Evolutionary conservation across 163 green algal species (phyloP).

Genomic region (Scenedesmus sp.): DNA sequence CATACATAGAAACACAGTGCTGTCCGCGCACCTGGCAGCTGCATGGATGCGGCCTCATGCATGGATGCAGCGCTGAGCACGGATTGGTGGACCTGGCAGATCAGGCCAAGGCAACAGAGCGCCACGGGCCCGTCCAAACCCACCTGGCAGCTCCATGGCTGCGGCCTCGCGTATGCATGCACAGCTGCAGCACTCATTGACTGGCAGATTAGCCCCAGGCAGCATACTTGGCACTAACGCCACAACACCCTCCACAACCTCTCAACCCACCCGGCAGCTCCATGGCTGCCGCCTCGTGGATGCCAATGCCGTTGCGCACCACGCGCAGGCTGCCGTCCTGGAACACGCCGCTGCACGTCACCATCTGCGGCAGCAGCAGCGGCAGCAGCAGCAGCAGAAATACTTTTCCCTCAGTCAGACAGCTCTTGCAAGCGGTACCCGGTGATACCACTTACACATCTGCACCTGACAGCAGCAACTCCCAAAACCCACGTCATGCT

Average conservation of each 20-base stretch:
- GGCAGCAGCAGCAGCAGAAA: not conserved
- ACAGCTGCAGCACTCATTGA: not conserved
- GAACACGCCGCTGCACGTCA: slow-evolving; percentile 90
- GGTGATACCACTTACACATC: too few species aligned
- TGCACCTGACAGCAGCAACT: too few species aligned
- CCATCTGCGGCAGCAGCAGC: slow-evolving; percentile 75
- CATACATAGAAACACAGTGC: too few species aligned
- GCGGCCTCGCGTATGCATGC: slow-evolving; percentile 91
- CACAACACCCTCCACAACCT: not conserved
- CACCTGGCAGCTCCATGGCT: slow-evolving; percentile 78
- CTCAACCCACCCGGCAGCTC: slow-evolving; percentile 68
- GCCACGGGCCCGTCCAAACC: not conserved
- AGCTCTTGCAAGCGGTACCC: too few species aligned
- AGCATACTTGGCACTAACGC: not conserved
- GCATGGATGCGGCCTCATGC: slow-evolving; percentile 91
- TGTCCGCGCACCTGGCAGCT: slow-evolving; percentile 57
- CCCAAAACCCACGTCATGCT: too few species aligned
- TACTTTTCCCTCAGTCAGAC: not conserved
- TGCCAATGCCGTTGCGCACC: slow-evolving; percentile 97
- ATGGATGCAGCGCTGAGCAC: slow-evolving; percentile 67
- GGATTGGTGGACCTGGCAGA: not conserved
- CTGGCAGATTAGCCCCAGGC: not conserved
- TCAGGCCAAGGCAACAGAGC: not conserved
- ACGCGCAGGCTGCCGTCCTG: slow-evolving; percentile 92
- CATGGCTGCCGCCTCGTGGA: slow-evolving; percentile 93